Percentiles rank a stretch among this genome's conserved stretches.
These are phyloP conservation scores for Diaporthe batatas DNA, from an alignment of 2,329 filamentous ascomycete species.

Conservation along the genomic window DNA sequence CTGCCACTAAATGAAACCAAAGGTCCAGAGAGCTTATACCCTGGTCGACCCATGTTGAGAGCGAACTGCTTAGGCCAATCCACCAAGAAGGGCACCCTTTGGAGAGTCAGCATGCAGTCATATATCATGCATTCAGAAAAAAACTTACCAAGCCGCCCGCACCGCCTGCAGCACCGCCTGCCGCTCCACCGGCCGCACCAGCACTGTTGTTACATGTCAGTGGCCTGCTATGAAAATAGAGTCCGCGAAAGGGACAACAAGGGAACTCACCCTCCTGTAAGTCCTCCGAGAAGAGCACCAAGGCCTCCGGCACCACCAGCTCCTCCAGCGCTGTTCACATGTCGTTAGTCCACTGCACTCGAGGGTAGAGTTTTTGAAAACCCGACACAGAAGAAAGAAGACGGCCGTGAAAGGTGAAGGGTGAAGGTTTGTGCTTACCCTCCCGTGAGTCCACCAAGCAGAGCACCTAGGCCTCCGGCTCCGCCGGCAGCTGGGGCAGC, in stretches of 20 bases:
- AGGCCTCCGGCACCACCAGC: constrained; percentile 18
- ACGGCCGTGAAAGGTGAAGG: too few species aligned
- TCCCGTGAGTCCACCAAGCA: too few species aligned
- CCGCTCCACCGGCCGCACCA: background rate
- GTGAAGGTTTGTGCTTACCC: too few species aligned
- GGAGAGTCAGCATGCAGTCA: background rate
- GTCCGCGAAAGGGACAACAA: too few species aligned
- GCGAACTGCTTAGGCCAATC: constrained; percentile 3
- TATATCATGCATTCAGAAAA: background rate
- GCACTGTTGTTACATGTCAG: background rate
- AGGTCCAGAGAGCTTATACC: background rate
- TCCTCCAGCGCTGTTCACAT: background rate
- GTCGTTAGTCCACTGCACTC: too few species aligned
- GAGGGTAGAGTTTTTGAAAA: too few species aligned
- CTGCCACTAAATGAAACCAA: background rate
- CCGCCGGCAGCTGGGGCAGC: background rate
- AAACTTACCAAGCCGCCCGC: constrained; percentile 27
- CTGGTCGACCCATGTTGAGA: background rate
- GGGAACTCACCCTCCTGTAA: too few species aligned
- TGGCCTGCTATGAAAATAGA: too few species aligned
- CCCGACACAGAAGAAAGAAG: too few species aligned
- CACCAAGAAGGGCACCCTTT: constrained; percentile 6
- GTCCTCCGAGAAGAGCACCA: too few species aligned
- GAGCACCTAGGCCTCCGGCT: background rate
- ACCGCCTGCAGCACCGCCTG: constrained; percentile 4